Evolutionary conservation across 805 yeast genomes (phyloP), one percentile per base, ranked within the genome.

Genomic region (Clavispora vitiphila): DNA sequence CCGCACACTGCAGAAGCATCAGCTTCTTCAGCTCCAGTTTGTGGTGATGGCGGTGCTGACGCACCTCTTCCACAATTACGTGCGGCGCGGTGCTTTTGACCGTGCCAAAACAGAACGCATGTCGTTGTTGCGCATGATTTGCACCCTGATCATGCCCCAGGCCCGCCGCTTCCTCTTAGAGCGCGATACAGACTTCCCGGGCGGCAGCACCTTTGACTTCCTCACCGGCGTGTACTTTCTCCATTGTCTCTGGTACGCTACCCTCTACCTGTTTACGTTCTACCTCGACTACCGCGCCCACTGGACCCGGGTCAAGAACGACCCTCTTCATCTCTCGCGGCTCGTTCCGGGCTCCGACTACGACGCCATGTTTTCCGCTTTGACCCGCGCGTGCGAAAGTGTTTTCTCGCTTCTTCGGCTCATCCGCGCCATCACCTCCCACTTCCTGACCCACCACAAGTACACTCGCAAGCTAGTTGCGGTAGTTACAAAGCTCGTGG

Each of bases 241-340:
- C 22, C 25, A 39, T 14, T 38, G 36, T n/a, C 16, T 38, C 11
- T 14, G 14, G 37, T 37, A 32, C 22, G 15, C 29, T 21, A 20
- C 16, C 24, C 15, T 31, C 31, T 22, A 15, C 30, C n/a, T 37
- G 20, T 37, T 34, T 27, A 10, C 21, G 10, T 4, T 30, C 16
- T 37, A 29, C 29, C 23, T 37, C 22, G 35, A 30, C 40, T 37
- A 29, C 38, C 16, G 23, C 9, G 37, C 37, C 20, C 27, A 15
- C 16, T 22, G 25, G 27, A 14, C 19, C 37, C 21, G 23, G 19
- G 26, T 22, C n/a, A 15, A 22, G 20, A 21, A 21, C 11, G 37
- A 15, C 27, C 27, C 19, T 11, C 24, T 14, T 20, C 25, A 22
- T 27, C 3, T 4, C 4, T 15, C 37, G 20, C 37, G 37, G n/a